Evolutionary conservation across 2,329 filamentous ascomycete genomes (phyloP).

Genomic region (Neocucurbitaria cava): DNA sequence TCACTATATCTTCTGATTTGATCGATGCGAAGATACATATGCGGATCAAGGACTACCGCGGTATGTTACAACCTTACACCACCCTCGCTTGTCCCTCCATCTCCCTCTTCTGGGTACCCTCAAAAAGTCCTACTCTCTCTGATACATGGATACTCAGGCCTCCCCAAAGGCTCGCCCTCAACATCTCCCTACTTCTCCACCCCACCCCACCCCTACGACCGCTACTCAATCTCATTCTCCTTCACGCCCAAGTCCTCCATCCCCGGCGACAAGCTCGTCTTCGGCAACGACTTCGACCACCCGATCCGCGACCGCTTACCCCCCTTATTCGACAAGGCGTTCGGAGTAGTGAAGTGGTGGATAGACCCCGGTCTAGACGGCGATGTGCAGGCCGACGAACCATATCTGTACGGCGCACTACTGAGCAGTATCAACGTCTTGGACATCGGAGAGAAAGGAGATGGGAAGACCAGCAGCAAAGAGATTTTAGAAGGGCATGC

Average conservation of each 20-base stretch:
- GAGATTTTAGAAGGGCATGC: slow-evolving; percentile 44
- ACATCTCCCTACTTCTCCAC: slow-evolving; percentile 80
- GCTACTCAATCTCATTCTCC: slow-evolving; percentile 83
- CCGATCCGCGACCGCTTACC: slow-evolving; percentile 87
- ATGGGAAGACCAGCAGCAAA: slow-evolving; percentile 40
- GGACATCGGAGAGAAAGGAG: slow-evolving; percentile 62
- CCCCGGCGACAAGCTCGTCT: slow-evolving; percentile 76
- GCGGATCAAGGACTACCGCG: slow-evolving; percentile 70
- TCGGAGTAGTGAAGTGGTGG: slow-evolving; percentile 86
- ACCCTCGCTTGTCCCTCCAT: neutral
- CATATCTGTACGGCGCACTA: slow-evolving; percentile 84
- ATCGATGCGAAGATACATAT: slow-evolving; percentile 75
- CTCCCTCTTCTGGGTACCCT: neutral
- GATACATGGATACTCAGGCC: slow-evolving; percentile 56
- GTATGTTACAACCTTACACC: slow-evolving; percentile 23
- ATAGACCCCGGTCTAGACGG: slow-evolving; percentile 91
- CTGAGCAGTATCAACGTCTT: slow-evolving; percentile 81
- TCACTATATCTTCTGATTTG: slow-evolving; percentile 68
- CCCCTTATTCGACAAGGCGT: slow-evolving; percentile 82
- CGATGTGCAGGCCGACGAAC: slow-evolving; percentile 85
- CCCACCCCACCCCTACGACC: slow-evolving; percentile 74
- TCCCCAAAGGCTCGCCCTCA: slow-evolving; percentile 72
- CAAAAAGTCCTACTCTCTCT: no score
- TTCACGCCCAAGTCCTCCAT: slow-evolving; percentile 76
- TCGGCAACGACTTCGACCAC: slow-evolving; percentile 94